phyloP scores from a whole-genome alignment of 805 yeast genomes.

The Yarrowia sp. region DNA sequence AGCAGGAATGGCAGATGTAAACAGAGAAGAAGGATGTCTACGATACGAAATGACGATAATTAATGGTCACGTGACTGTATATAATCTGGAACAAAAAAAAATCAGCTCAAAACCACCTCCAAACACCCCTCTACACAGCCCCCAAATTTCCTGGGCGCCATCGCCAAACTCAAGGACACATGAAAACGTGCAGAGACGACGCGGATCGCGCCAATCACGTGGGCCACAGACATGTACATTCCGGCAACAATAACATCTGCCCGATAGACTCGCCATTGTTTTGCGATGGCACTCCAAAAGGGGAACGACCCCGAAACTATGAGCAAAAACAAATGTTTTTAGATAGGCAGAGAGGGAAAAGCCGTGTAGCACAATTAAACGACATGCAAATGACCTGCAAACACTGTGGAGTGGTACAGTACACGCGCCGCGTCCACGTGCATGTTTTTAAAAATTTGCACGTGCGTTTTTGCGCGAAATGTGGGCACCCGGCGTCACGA shows the following conservation, averaged over 20 bases:
- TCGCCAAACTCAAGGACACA: conserved; percentile 1
- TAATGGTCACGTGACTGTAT: no score
- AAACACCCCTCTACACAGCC: background rate
- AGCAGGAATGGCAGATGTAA: background rate
- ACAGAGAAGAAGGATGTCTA: background rate
- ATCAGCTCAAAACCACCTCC: background rate
- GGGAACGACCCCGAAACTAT: background rate
- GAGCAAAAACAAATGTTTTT: background rate
- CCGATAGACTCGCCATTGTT: conserved; percentile 19
- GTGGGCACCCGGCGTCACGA: background rate
- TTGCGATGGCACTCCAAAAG: background rate
- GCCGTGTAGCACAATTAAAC: no score
- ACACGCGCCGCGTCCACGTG: background rate
- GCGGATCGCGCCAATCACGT: conserved; percentile 20
- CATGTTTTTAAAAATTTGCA: background rate
- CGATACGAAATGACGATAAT: no score
- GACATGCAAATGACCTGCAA: no score
- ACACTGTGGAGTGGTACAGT: background rate
- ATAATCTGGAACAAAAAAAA: no score
- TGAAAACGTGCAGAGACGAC: conserved; percentile 14
- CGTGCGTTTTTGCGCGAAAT: background rate
- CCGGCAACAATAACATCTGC: background rate
- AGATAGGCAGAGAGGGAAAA: no score
- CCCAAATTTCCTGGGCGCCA: no score
- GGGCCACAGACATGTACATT: background rate